phyloP scores from a whole-genome alignment of 257 asterid genomes.

The Forsythia suspensa region DNA sequence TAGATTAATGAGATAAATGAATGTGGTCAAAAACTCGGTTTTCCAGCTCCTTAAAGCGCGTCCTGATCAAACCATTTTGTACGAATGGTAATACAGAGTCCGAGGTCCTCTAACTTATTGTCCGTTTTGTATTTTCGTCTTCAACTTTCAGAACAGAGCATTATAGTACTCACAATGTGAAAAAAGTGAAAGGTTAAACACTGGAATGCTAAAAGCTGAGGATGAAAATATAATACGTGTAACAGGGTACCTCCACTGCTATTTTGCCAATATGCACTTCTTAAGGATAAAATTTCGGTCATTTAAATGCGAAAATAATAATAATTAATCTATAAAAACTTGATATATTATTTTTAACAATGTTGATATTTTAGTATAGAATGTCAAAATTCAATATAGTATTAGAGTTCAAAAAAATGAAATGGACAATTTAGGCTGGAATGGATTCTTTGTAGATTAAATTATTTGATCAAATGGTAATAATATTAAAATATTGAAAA shows the following conservation, averaged over 20 bases:
- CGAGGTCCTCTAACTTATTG: neutral
- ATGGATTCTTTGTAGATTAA: no score
- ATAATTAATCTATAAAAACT: no score
- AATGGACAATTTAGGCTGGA: no score
- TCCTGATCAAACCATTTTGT: neutral
- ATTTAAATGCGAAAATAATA: no score
- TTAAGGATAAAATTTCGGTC: neutral
- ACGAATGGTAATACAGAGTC: neutral
- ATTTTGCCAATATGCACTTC: neutral
- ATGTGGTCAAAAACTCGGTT: neutral
- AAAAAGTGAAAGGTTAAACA: neutral
- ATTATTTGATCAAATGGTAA: no score
- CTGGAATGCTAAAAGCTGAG: neutral
- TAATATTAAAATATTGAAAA: no score
- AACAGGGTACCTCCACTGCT: neutral
- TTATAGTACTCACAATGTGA: neutral
- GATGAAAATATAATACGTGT: neutral
- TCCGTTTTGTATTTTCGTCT: neutral
- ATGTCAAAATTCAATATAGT: no score
- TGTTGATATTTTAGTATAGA: no score
- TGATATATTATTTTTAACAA: no score
- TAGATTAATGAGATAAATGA: neutral
- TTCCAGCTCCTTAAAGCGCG: slow-evolving; percentile 2
- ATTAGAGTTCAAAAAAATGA: neutral
- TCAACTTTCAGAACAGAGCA: neutral